Evolutionary conservation across 257 asterid species (phyloP), one percentile per base, ranked within the genome.

Genomic region (Solanum lycopersicoides): DNA sequence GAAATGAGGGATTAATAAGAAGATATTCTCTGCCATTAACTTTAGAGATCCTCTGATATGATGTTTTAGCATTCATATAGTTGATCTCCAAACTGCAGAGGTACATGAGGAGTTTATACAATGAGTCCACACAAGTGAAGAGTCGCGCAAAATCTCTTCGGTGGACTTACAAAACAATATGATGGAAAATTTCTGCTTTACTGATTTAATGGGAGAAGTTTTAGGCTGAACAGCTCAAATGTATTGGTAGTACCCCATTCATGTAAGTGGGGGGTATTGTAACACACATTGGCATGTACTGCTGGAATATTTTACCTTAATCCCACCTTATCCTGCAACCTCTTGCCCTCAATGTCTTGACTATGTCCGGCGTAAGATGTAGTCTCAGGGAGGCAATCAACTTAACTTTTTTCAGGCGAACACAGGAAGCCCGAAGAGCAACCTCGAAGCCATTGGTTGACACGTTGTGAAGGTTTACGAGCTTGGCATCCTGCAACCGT

Each of bases 311-410:
- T 50, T 30, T 21, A 20, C 85, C 69, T 89, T 91, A 91, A 88
- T 94, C 98, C 98, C 98, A 95, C 88, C 97, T 90, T 86, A 95
- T 92, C 94, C 89, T 92, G 92, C 98, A 95, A 84, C 95, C 97
- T 66, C 86, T 91, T 34, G 91, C 87, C 87, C 85, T 87, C 45
- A 95, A 93, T 65, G 90, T 90, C 72, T 88, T 83, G 11, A 95
- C 50, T n/a, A 92, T 83, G 76, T 93, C 92, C 4, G 89, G 50
- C n/a, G 97, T 90, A 75, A 95, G 91, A n/a, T 45, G 85, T 15
- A 44, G 88, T 86, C 92, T 90, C 32, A 93, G 88, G 47, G 90
- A 77, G 11, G 92, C 88, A 4, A 87, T 87, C 90, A 95, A 88
- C 93, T 95, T 95, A 23, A 95, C 86, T 93, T 95, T 95, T 82